Base-by-base conservation (phyloP, 768 basidiomycete genomes). In the Holtermannia corniformis region DNA sequence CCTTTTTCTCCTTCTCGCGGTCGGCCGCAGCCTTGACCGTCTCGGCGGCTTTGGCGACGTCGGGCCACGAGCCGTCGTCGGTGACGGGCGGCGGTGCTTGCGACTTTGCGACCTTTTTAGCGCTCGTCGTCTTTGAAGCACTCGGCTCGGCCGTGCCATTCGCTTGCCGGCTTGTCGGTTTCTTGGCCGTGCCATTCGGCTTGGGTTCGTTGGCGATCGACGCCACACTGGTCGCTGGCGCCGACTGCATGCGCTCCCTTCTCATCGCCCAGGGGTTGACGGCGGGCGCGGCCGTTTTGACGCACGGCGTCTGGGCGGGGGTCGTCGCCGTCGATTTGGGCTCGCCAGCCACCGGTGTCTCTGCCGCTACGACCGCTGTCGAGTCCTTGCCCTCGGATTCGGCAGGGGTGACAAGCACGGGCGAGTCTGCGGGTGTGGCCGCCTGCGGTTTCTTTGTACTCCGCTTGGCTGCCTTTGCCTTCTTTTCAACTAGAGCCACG, bases 61-160 rank as follows among this genome's bases (percentile, higher is more conserved):
- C 69, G 1, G 69, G 69, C 62, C 65, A 71, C 12, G 57, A 49
- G 4, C 40, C 55, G 7, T 50, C 44, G 49, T 71, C 65, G 14
- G 51, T 49, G 13, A 62, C 50, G 14, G 53, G 44, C 10, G 60
- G 54, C n/a, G 46, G 49, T 14, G 13, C n/a, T 27, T 45, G 23
- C 3, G 21, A 19, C 12, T 24, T 50, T 10, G 21, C 7, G 14
- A 14, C n/a, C 23, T 51, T 51, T 42, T 20, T 7, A 4, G 44
- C 7, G 23, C 41, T 5, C 27, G 44, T 44, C 25, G 12, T 14
- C 5, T 13, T 13, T 25, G 12, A 11, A 11, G 20, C 12, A 13
- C 14, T 19, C 11, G 12, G 12, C 25, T 21, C 19, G 7, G 46
- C 46, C 19, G 46, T 25, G 13, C 25, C 19, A 16, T 47, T 20